Conservation (phyloP, 1,284 basidiomycete genomes). For the Naganishia liquefaciens region DNA sequence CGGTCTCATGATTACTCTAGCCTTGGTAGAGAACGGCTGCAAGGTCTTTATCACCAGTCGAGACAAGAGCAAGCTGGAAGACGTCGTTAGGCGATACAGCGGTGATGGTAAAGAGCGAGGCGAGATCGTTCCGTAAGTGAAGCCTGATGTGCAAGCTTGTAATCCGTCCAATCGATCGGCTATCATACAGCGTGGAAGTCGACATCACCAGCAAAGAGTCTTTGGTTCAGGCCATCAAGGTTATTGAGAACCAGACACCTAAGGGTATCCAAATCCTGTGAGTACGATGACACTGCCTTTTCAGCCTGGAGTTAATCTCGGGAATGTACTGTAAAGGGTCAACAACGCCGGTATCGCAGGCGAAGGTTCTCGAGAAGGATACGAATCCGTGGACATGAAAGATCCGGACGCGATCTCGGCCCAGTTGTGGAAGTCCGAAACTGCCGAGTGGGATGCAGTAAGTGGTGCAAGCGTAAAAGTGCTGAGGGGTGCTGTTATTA, state of each 20-base stretch:
- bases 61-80: constrained; percentile 45
- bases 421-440: constrained; percentile 41
- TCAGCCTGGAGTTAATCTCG: neutral
- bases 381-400: constrained; percentile 36
- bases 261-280: constrained; percentile 46
- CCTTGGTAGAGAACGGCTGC: constrained; percentile 53
- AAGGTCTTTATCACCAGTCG: constrained; percentile 52
- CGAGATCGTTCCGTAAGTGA: constrained; percentile 43
- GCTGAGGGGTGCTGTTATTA: constrained; percentile 27
- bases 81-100: constrained; percentile 48
- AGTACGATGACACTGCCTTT: constrained; percentile 3
- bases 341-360: constrained; percentile 50
- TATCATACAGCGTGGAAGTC: constrained; percentile 37
- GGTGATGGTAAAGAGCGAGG: constrained; percentile 39
- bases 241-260: constrained; percentile 41
- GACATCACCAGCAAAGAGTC: constrained; percentile 46
- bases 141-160: no score
- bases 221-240: constrained; percentile 41
- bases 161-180: no score
- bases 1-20: constrained; percentile 54
- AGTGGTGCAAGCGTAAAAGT: constrained; percentile 12
- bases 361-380: constrained; percentile 40
- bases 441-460: constrained; percentile 37
- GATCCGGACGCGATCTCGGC: constrained; percentile 39
- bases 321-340: constrained; percentile 35